Percentiles rank a stretch among this genome's conserved stretches.
phyloP scores from a whole-genome alignment of 2,329 filamentous ascomycete species.

The Didymella sp. region DNA sequence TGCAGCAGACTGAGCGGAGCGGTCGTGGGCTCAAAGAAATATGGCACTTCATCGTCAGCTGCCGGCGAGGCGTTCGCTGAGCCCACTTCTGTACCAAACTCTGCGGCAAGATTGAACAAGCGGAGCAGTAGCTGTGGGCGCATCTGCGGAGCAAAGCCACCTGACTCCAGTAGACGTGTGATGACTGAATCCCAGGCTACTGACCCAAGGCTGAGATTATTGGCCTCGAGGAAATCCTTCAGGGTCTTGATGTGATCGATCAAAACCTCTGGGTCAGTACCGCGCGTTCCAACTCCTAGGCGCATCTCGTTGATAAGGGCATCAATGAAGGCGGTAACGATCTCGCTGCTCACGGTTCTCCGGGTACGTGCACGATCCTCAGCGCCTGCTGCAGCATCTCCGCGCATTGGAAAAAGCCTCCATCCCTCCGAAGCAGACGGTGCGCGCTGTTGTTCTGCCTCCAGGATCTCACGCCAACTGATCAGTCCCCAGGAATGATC shows the following conservation, averaged over 20 bases:
- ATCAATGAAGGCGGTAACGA: constrained; percentile 63
- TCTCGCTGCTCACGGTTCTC: constrained; percentile 64
- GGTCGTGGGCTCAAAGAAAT: constrained; percentile 56
- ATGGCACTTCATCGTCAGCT: constrained; percentile 37
- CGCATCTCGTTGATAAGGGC: constrained; percentile 57
- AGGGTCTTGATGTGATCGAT: constrained; percentile 46
- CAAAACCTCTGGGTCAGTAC: constrained; percentile 45
- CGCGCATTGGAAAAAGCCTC: constrained; percentile 35
- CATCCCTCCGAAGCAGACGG: constrained; percentile 26
- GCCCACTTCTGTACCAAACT: constrained; percentile 51
- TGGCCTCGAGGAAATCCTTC: constrained; percentile 48
- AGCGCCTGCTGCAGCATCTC: constrained; percentile 24
- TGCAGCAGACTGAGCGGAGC: constrained; percentile 54
- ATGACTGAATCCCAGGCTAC: constrained; percentile 56
- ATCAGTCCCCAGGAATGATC: constrained; percentile 41
- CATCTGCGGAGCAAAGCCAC: constrained; percentile 53
- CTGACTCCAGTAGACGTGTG: constrained; percentile 60
- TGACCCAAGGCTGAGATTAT: constrained; percentile 50
- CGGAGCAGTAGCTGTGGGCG: constrained; percentile 54
- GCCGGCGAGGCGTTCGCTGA: constrained; percentile 44
- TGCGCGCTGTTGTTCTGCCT: constrained; percentile 36
- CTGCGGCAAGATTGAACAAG: constrained; percentile 50
- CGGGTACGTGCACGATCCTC: constrained; percentile 44
- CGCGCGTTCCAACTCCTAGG: constrained; percentile 52
- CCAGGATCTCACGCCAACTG: constrained; percentile 54